phyloP scores from a whole-genome alignment of 129 eudicot genomes.

The Solidago caesia region DNA sequence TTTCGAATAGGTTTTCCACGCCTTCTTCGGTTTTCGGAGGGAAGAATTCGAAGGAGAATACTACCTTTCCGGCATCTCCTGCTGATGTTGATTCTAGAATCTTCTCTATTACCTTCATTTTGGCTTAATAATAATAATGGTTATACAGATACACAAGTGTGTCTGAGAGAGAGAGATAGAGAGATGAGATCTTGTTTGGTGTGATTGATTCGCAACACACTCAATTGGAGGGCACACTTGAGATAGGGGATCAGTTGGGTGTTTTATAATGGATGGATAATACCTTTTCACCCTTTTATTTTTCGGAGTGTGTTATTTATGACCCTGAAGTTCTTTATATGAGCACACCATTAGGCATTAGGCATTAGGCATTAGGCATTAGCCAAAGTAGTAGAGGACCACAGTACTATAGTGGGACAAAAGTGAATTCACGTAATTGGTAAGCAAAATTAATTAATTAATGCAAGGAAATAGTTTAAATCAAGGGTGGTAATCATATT shows the following conservation, averaged over 20 bases:
- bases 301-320: background rate
- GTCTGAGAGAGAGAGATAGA: background rate
- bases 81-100: constrained; percentile 54
- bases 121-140: background rate
- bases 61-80: constrained; percentile 42
- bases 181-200: constrained; percentile 14
- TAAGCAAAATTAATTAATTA: no score
- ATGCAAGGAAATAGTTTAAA: no score
- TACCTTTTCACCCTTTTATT: constrained; percentile 20
- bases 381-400: no score
- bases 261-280: constrained; percentile 23
- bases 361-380: no score
- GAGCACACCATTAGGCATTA: no score
- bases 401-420: no score
- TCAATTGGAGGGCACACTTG: constrained; percentile 18
- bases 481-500: no score
- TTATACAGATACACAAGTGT: constrained; percentile 8
- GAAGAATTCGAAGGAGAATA: constrained; percentile 92
- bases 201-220: constrained; percentile 24
- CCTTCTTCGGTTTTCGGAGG: constrained; percentile 99
- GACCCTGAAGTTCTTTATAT: background rate
- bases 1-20: constrained; percentile 82
- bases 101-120: constrained; percentile 95
- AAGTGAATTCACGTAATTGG: no score
- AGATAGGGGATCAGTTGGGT: constrained; percentile 11